These are phyloP conservation scores for Didymella pomorum DNA, from an alignment of 2,329 filamentous ascomycete genomes.

Conservation along the genomic window DNA sequence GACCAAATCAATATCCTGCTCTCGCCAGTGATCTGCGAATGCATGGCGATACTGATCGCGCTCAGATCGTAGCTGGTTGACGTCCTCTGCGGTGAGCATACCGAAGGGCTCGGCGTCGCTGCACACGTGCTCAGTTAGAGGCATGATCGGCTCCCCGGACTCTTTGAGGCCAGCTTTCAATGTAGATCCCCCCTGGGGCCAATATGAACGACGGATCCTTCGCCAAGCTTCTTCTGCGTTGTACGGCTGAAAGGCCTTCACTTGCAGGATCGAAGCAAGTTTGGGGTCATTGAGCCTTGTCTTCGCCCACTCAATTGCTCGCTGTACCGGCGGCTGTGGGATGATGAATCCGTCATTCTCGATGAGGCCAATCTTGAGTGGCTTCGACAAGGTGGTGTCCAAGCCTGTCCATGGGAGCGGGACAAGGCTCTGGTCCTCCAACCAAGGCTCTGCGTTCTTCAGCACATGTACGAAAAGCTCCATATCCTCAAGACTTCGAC, in stretches of 20 bases:
- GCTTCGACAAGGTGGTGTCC: background rate
- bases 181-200: background rate
- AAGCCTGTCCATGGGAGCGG: background rate
- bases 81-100: background rate
- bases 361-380: background rate
- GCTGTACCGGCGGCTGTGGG: background rate
- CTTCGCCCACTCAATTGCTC: background rate
- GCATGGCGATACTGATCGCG: background rate
- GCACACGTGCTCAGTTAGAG: background rate
- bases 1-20: background rate
- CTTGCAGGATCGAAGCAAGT: background rate
- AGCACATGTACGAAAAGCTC: background rate
- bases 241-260: background rate
- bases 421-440: background rate
- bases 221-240: background rate
- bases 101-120: background rate
- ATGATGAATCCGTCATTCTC: background rate
- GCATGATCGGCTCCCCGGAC: background rate
- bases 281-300: background rate
- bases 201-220: background rate
- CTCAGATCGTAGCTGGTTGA: background rate
- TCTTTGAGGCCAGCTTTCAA: background rate
- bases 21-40: background rate
- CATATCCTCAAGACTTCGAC: background rate
- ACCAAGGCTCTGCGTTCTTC: background rate